Base-by-base conservation (phyloP, 345 rosid species). In the Hypericum perforatum region DNA sequence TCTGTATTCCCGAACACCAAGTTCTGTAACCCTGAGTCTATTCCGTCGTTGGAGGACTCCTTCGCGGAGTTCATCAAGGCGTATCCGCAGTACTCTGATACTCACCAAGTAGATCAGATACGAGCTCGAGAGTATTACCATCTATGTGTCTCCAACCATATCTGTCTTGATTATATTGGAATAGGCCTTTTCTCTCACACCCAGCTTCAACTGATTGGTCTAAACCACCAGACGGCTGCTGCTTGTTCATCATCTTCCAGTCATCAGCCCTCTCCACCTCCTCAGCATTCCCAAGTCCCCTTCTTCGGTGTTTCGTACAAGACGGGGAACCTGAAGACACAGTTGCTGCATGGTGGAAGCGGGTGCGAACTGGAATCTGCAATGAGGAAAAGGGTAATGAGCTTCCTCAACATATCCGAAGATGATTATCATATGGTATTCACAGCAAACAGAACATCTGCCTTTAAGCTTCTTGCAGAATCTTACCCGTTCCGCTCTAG, bases 141-240 rank as follows among this genome's bases (percentile, higher is more conserved):
- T 73, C 87, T 91, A 53, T 76, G 80, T 2, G 53, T 59, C 16
- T 65, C 84, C 52, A 76, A 77, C 59, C 71, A 72, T 72, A 79
- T 89, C 51, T 91, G 96, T 65, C 91, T 91, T 59, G 98, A 91
- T 69, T 91, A 91, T 68, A 80, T 87, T 0, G 98, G 98, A 37
- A 77, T 78, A 10, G 96, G 98, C 53, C 81, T 91, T 13, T 87
- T 82, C 73, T 87, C 95, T 44, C 72, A 78, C 70, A 64, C 89
- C 29, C 98, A 91, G 67, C 58, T 79, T 16, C 82, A 73, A 32
- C 70, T 67, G 45, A 79, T 59, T 8, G 85, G 76, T 37, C 56
- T 79, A 38, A 57, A 54, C 13, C 61, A 63, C 57, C 80, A 70
- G 16, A 62, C 50, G 60, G 67, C 37, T 16, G 13, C 61, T n/a